Evolutionary conservation across 2,329 filamentous ascomycete genomes (phyloP), one percentile per base, ranked within the genome.

Genomic region (Lecanosticta acicola): DNA sequence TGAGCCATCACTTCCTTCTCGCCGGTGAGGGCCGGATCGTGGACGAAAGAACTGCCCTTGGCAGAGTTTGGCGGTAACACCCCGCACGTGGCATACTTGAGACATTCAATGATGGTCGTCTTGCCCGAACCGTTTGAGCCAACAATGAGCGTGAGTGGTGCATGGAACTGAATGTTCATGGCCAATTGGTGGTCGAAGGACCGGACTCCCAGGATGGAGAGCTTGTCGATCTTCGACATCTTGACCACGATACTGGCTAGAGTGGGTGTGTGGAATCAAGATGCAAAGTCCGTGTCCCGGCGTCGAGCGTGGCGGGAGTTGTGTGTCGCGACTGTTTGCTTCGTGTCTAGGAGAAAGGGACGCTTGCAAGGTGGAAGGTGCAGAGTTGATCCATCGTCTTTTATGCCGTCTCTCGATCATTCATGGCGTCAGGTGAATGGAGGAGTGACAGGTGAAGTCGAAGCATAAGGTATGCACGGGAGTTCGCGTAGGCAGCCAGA

Each of bases 91-190:
- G 87, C 90, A 81, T 96, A 98, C 65, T 96, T 96, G 62, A 98
- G 84, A 66, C 89, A 94, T 68, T 98, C 93, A 68, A 98, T 98
- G 63, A 98, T 95, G 47, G 93, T 97, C 73, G 93, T 98, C 72
- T 98, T 98, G 51, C 93, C 93, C 1, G 91, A 97, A 45, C 93
- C 93, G 71, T 98, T 98, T 69, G 89, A 87, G 48, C 93, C 93
- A 48, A 98, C 94, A 57, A 98, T 98, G 51, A 98, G 78, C 10
- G 93, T 98, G 46, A 98, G 77, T 19, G 93, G 94, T 0, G 87
- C 85, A 55, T 89, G 83, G 66, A 98, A 97, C 57, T 85, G 78
- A 51, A 97, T 94, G 32, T 79, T 84, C 69, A 96, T 86, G 54
- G 78, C 78, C 49, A 77, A 74, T 35, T 76, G 75, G 54, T 86